Evolutionary conservation across 1,284 basidiomycete species (phyloP).

Genomic region (Ganoderma meredithae): DNA sequence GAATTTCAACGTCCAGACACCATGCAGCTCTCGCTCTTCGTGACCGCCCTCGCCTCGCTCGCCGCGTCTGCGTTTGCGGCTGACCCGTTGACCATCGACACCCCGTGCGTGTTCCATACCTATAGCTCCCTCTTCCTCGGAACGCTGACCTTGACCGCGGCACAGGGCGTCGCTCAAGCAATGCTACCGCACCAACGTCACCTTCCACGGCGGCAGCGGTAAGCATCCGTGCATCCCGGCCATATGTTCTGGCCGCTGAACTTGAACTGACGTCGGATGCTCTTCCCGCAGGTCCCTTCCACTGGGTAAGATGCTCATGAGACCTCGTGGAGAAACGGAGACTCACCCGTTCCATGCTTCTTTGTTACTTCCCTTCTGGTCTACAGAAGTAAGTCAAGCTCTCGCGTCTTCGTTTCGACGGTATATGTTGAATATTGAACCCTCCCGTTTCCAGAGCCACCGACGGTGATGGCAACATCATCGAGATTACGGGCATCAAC

Average conservation of each 20-base stretch:
- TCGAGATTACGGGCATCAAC: not conserved
- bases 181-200: not conserved
- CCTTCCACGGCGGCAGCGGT: not conserved
- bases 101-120: not conserved
- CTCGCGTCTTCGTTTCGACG: not conserved
- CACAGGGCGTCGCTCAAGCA: constrained; percentile 3
- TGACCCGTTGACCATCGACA: constrained; percentile 1
- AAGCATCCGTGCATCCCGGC: not conserved
- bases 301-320: not conserved
- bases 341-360: not conserved
- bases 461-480: not conserved
- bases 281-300: not conserved
- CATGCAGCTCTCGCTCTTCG: constrained; percentile 4
- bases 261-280: not conserved
- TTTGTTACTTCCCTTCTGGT: not conserved
- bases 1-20: not conserved
- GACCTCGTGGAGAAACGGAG: no score
- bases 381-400: not conserved
- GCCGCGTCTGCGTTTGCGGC: not conserved
- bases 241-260: no score
- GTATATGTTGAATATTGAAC: not conserved
- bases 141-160: no score
- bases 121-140: no score
- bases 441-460: not conserved
- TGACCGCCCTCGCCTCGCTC: not conserved